Conservation (phyloP, 495 filamentous ascomycete genomes). For the Hamigera avellanea region DNA sequence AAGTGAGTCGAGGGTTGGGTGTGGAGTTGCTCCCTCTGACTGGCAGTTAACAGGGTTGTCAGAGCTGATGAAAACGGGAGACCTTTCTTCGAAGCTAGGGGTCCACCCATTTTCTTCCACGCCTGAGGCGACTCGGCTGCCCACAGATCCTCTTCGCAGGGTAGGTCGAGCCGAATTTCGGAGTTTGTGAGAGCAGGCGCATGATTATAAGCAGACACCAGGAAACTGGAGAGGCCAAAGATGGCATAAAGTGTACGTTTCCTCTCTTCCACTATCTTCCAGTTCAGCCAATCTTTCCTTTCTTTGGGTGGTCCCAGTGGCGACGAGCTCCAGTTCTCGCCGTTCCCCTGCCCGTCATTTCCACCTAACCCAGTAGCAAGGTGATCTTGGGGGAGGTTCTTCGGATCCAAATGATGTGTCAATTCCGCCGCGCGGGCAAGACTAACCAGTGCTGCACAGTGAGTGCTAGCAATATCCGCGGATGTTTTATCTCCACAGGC, state of each 20-base stretch:
- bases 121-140: slow-evolving; percentile 65
- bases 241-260: slow-evolving; percentile 90
- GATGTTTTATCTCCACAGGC: slow-evolving; percentile 87
- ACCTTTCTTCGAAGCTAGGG: slow-evolving; percentile 48
- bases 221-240: slow-evolving; percentile 79
- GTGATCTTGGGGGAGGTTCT: slow-evolving; percentile 29
- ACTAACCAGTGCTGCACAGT: slow-evolving; percentile 82
- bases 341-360: slow-evolving; percentile 2
- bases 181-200: slow-evolving; percentile 86
- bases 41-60: slow-evolving; percentile 67
- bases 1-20: slow-evolving; percentile 36
- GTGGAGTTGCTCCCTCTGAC: slow-evolving; percentile 56
- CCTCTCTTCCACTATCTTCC: slow-evolving; percentile 82
- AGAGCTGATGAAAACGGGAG: slow-evolving; percentile 66
- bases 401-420: slow-evolving; percentile 33
- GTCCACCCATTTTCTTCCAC: slow-evolving; percentile 70
- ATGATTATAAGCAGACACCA: slow-evolving; percentile 89
- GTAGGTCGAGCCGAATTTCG: slow-evolving; percentile 81
- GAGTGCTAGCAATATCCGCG: slow-evolving; percentile 82
- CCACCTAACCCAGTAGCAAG: slow-evolving; percentile 11
- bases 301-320: slow-evolving; percentile 47
- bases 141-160: slow-evolving; percentile 91
- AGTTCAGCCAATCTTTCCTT: slow-evolving; percentile 74
- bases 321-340: slow-evolving; percentile 16
- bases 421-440: slow-evolving; percentile 81